A percentile compares a stretch with the other conserved stretches of the same genome.
These are phyloP conservation scores for Cymodocea nodosa DNA, from an alignment of 116 monocot species.

Conservation along the genomic window DNA sequence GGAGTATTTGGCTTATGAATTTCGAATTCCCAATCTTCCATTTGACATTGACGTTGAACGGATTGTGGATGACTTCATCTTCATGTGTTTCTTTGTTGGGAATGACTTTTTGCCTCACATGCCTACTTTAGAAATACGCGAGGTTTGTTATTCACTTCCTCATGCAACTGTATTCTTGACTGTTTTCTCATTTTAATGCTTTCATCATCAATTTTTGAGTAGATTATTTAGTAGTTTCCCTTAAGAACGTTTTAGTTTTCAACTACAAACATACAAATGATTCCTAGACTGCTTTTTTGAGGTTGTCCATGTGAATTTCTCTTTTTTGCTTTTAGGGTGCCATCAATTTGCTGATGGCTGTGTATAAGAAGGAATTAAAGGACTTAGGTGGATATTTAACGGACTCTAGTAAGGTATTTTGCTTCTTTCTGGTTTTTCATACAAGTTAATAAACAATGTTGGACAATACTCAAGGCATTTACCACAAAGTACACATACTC, in stretches of 20 bases:
- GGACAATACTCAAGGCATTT: no score
- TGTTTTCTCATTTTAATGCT: no score
- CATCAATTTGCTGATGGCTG: constrained; percentile 91
- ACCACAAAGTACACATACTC: no score
- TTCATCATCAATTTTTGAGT: no score
- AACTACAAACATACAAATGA: neutral
- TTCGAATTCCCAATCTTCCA: constrained; percentile 69
- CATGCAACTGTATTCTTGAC: neutral
- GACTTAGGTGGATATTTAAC: constrained; percentile 83
- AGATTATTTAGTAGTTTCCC: neutral
- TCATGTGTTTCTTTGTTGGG: constrained; percentile 98
- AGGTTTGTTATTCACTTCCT: constrained; percentile 37
- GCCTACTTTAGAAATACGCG: constrained; percentile 97
- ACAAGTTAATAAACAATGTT: no score
- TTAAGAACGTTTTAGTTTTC: neutral
- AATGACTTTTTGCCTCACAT: constrained; percentile 99
- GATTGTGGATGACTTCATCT: constrained; percentile 93
- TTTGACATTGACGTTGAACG: constrained; percentile 86
- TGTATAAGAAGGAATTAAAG: constrained; percentile 88
- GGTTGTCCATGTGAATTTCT: neutral
- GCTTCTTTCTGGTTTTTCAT: neutral
- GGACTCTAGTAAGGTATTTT: constrained; percentile 59
- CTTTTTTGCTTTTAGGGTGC: constrained; percentile 48
- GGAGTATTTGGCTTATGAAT: constrained; percentile 91
- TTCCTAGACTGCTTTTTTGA: neutral